phyloP scores from a whole-genome alignment of 495 filamentous ascomycete genomes.

The Clohesyomyces aquaticus region DNA sequence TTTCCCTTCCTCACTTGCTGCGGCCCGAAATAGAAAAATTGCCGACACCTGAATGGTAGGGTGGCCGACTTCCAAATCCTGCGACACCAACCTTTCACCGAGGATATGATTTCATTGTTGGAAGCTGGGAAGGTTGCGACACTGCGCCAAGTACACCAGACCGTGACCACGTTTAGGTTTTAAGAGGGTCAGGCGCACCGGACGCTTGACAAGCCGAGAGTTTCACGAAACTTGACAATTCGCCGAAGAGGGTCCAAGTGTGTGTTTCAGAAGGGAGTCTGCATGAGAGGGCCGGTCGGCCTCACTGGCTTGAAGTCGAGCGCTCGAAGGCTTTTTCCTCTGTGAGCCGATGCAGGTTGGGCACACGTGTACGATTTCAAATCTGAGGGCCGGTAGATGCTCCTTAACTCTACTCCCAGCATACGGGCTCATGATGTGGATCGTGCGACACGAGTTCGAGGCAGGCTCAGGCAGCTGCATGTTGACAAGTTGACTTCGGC shows the following conservation, averaged over 20 bases:
- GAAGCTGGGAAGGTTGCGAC: neutral
- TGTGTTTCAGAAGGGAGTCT: conserved; percentile 4
- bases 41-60: too few species aligned
- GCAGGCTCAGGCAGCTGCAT: too few species aligned
- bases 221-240: conserved; percentile 17
- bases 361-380: neutral
- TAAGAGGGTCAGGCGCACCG: neutral
- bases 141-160: too few species aligned
- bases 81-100: neutral
- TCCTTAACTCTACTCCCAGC: too few species aligned
- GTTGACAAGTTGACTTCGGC: too few species aligned
- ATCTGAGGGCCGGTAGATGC: too few species aligned
- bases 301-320: conserved; percentile 3
- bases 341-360: too few species aligned
- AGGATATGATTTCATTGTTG: conserved; percentile 8
- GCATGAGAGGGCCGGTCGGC: neutral
- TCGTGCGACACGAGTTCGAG: neutral
- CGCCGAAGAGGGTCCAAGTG: neutral
- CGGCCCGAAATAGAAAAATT: too few species aligned
- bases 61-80: conserved; percentile 1
- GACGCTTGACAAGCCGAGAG: conserved; percentile 4
- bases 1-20: too few species aligned
- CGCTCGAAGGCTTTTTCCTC: conserved; percentile 3
- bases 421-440: neutral
- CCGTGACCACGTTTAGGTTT: neutral